Evolutionary conservation across 2,329 filamentous ascomycete genomes (phyloP), one percentile per base, ranked within the genome.

Genomic region (Gnomoniopsis sp.): DNA sequence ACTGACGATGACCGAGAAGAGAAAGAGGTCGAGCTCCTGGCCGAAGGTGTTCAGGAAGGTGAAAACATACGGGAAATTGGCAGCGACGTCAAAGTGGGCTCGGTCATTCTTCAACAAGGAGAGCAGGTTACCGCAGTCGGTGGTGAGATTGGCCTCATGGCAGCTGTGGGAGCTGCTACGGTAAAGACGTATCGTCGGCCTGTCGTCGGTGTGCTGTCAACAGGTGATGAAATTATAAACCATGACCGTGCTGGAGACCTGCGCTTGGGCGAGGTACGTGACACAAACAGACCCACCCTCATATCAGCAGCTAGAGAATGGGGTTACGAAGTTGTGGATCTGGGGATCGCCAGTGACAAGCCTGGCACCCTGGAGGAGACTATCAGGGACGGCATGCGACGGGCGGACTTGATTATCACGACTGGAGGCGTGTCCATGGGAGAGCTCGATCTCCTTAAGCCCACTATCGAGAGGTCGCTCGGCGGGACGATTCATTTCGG

Each of bases 391-490:
- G 91, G 89, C 1, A 78, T 98, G 61, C 83, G 89, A 21, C 78
- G 79, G 50, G 87, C 88, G 26, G 93, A 97, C 68, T 77, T 98
- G 14, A 82, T 99, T 59, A 86, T 99, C 68, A 98, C 95, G 17
- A 93, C 90, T 0, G 95, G 95, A 22, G 95, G 95, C 50, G 95
- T 98, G 21, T 96, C 91, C 11, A 99, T 99, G 95, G 95, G 95
- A 58, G 95, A 99, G 75, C 85, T 97, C 2, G 95, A 99, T 72
- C 87, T 99, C 8, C 84, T 99, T 21, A 99, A 99, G 72, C 93
- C 95, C 0, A 98, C 93, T 0, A 90, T 99, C 67, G 95, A 98
- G 77, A 88, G 93, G 46, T 81, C 87, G 1, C 83, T 99, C 1
- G 91, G 92, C 58, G 95, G 95, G 8, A 95, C 88, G 0, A 96